phyloP scores from a whole-genome alignment of 73 alveolate genomes.

The Uronychia setigera region DNA sequence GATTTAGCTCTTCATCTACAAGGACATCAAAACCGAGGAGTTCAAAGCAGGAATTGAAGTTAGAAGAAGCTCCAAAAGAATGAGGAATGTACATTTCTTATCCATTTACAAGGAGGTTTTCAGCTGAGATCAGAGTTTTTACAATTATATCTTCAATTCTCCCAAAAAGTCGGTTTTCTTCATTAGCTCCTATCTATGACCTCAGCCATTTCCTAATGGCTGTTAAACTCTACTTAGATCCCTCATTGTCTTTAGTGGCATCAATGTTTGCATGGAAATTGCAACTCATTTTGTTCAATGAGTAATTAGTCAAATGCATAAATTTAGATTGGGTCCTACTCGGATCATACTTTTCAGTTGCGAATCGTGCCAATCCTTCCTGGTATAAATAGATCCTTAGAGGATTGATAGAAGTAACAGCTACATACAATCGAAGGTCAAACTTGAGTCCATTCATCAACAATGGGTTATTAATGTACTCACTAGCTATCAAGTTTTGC shows the following conservation, averaged over 20 bases:
- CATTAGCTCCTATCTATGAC: background rate
- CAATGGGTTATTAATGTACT: conserved; percentile 81
- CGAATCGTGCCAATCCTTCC: conserved; percentile 83
- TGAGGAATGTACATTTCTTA: background rate
- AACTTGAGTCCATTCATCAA: conserved; percentile 81
- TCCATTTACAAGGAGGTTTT: background rate
- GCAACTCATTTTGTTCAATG: conserved; percentile 71
- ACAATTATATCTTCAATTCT: background rate
- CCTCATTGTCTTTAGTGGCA: background rate
- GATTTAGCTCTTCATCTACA: conserved; percentile 55
- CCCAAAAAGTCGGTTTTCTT: background rate
- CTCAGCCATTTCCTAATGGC: conserved; percentile 1
- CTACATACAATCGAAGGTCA: conserved; percentile 81
- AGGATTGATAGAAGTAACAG: conserved; percentile 85
- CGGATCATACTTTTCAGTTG: conserved; percentile 75
- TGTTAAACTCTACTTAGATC: background rate
- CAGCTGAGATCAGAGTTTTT: background rate
- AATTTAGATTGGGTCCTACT: conserved; percentile 60
- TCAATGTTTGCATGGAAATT: conserved; percentile 24
- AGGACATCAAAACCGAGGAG: conserved; percentile 68
- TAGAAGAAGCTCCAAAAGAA: background rate
- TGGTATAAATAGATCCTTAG: conserved; percentile 70
- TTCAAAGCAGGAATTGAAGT: conserved; percentile 54
- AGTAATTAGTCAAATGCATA: conserved; percentile 83
- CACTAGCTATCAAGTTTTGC: conserved; percentile 73